A percentile compares a stretch with the other conserved stretches of the same genome.
These are phyloP conservation scores for Larix sibirica DNA, from an alignment of 83 land plant species.

Conservation along the genomic window DNA sequence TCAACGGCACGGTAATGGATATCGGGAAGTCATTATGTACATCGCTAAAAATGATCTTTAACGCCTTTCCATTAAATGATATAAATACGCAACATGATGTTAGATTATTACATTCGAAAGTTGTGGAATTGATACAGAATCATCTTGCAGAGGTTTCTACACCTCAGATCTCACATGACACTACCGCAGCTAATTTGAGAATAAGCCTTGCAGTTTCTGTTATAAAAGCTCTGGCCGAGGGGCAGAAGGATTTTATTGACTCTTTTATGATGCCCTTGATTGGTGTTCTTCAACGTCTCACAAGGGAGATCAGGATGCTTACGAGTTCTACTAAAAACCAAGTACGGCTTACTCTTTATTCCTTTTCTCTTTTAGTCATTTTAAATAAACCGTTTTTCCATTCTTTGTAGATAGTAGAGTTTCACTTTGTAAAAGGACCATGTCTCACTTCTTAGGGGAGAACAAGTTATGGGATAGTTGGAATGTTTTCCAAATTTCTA, in stretches of 20 bases:
- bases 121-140: slow-evolving; percentile 94
- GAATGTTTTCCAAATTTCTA: too few species aligned
- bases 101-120: slow-evolving; percentile 77
- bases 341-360: slow-evolving; percentile 34
- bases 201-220: slow-evolving; percentile 86
- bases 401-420: not conserved
- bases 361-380: not conserved
- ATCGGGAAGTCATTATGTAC: slow-evolving; percentile 93
- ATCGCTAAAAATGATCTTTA: slow-evolving; percentile 91
- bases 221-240: slow-evolving; percentile 77
- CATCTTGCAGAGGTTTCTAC: slow-evolving; percentile 77
- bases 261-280: slow-evolving; percentile 63
- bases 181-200: slow-evolving; percentile 56
- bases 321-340: slow-evolving; percentile 67
- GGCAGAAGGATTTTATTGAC: slow-evolving; percentile 77
- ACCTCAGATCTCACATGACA: slow-evolving; percentile 70
- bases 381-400: not conserved
- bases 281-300: slow-evolving; percentile 92
- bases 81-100: slow-evolving; percentile 76
- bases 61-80: slow-evolving; percentile 88
- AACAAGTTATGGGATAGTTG: too few species aligned
- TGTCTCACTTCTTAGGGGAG: too few species aligned
- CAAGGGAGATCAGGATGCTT: slow-evolving; percentile 78
- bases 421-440: too few species aligned
- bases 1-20: slow-evolving; percentile 87